Base-by-base conservation (phyloP, 345 rosid genomes). In the Citrus maxima region DNA sequence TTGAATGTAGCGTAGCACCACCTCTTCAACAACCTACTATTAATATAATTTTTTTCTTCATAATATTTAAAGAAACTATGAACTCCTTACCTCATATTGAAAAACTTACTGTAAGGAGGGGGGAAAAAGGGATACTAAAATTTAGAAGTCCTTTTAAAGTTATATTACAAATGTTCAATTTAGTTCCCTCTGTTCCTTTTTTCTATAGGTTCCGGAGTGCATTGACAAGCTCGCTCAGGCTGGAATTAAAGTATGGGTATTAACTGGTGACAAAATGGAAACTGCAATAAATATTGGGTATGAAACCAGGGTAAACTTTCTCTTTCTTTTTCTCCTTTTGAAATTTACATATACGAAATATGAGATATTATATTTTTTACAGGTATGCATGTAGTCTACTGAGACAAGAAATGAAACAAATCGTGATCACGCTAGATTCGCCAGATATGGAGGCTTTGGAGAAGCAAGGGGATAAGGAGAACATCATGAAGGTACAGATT, bases 221-320 rank as follows among this genome's bases (percentile, higher is more conserved):
- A 90, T 95, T 76, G 86, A 87, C 38, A 95, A 86, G 79, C 93
- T 95, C 77, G 91, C 97, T n/a, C 83, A 35, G 77, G 98, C 98
- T 55, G 88, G 89, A 77, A 85, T 95, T 18, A 90, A 87, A 80
- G 74, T 95, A 86, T 95, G 99, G 99, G 89, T 95, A 74, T 80
- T 95, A 82, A 95, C 99, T 0, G 98, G 99, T 0, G 99, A 95
- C 81, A 93, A 91, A 88, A 88, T 88, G 81, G 99, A 94, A 86
- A 93, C 99, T 0, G 99, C 98, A 3, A 80, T 95, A 65, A 95
- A 93, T 85, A 93, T 93, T 3, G 99, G 99, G 98, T 93, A 92
- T 6, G 71, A 8, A 22, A 62, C 24, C 79, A 74, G 51, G 72
- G 62, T 37, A 8, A 69, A 2, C 46, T 3, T 18, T 60, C 58